Percentiles rank a stretch among this genome's conserved stretches.
Evolutionary conservation across 257 asterid genomes (phyloP).

Genomic region (Solanum acaule): DNA sequence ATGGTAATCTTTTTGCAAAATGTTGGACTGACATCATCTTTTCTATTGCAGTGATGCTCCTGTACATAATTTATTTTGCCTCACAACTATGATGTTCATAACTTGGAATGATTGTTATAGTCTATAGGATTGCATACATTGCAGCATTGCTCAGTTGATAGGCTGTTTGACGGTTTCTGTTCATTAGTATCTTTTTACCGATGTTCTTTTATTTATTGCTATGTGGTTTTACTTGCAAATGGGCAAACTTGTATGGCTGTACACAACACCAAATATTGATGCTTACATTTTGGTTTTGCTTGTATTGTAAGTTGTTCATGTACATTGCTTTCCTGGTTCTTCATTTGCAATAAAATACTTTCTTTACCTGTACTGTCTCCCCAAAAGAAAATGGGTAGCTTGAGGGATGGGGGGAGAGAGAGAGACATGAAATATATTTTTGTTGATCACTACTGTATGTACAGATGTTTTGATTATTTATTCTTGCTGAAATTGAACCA

Average conservation of each 20-base stretch:
- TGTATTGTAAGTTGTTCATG: not conserved
- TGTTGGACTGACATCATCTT: not conserved
- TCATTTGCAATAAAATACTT: not conserved
- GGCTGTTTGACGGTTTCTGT: not conserved
- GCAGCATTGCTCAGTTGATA: not conserved
- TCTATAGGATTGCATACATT: not conserved
- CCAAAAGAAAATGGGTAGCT: not conserved
- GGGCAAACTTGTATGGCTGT: not conserved
- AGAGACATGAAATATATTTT: not conserved
- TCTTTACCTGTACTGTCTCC: not conserved
- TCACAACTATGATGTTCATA: not conserved
- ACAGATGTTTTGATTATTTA: not conserved
- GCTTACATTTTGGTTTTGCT: not conserved
- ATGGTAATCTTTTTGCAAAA: constrained; percentile 34
- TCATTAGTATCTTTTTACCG: not conserved
- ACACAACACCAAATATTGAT: not conserved
- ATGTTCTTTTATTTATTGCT: not conserved
- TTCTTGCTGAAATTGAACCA: not conserved
- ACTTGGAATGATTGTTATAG: not conserved
- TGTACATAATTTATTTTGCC: not conserved
- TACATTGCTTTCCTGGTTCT: not conserved
- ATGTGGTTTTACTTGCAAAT: not conserved
- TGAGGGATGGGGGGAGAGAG: not conserved
- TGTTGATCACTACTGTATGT: not conserved
- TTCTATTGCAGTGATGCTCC: not conserved